Percentiles rank a stretch among this genome's conserved stretches.
Conservation (phyloP, 305 asterid species). For the Nicotiana rustica region DNA sequence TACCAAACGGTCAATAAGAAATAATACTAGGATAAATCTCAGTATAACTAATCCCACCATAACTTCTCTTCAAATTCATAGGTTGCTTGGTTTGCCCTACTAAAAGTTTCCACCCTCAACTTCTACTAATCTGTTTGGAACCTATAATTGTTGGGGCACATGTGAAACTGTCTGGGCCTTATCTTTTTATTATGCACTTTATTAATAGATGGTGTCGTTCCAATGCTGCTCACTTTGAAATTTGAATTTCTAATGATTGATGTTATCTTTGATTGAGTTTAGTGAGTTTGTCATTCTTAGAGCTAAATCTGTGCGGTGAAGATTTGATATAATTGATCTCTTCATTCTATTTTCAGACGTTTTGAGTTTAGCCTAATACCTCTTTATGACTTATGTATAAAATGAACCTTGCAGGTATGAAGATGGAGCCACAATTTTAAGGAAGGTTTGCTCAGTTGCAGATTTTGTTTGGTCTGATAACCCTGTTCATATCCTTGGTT, state of each 20-base stretch:
- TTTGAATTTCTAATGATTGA: background rate
- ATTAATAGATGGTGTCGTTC: background rate
- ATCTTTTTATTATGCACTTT: background rate
- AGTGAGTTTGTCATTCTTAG: background rate
- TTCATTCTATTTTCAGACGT: background rate
- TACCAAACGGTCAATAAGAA: too few species aligned
- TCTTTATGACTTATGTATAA: background rate
- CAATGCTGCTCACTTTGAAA: background rate
- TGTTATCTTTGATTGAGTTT: background rate
- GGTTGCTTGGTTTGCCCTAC: background rate
- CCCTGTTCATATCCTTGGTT: conserved; percentile 86
- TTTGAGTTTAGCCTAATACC: background rate
- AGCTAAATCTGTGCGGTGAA: background rate
- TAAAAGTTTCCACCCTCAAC: background rate
- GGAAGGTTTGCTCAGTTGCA: conserved; percentile 76
- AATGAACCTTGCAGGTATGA: conserved; percentile 69
- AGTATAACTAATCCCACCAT: too few species aligned
- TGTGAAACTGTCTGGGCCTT: background rate
- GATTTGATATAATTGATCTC: conserved; percentile 7
- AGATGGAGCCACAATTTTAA: conserved; percentile 83
- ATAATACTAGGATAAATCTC: too few species aligned
- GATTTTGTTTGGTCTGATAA: conserved; percentile 76
- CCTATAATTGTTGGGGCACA: conserved; percentile 17
- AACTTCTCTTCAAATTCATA: too few species aligned
- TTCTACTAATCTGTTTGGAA: conserved; percentile 1